Percentiles rank a stretch among this genome's conserved stretches.
These are phyloP conservation scores for Phytopythium boreale DNA, from an alignment of 352 stramenopile species.

Conservation along the genomic window DNA sequence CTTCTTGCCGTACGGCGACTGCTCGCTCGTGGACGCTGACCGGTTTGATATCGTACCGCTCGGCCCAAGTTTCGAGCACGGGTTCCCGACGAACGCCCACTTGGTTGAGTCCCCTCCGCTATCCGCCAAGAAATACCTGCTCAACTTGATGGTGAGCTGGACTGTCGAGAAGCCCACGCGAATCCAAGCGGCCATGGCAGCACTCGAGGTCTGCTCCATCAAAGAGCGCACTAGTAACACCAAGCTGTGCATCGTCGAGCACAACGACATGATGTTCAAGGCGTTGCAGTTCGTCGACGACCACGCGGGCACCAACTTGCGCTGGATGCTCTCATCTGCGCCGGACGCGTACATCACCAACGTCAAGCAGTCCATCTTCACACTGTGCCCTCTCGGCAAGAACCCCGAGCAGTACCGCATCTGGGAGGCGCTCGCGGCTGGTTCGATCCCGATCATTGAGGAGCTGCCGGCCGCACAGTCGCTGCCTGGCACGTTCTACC, in stretches of 20 bases:
- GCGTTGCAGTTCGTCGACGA: constrained; percentile 48
- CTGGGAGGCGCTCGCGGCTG: constrained; percentile 59
- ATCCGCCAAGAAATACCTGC: constrained; percentile 27
- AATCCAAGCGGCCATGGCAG: constrained; percentile 55
- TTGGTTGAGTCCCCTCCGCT: constrained; percentile 16
- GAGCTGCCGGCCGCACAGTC: constrained; percentile 34
- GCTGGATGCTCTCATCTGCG: constrained; percentile 46
- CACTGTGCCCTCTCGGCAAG: constrained; percentile 56
- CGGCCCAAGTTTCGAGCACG: constrained; percentile 59
- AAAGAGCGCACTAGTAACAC: constrained; percentile 16
- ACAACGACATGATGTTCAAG: constrained; percentile 65
- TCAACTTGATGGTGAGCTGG: constrained; percentile 72
- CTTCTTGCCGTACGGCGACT: constrained; percentile 60
- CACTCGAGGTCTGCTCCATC: constrained; percentile 34
- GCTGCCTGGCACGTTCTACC: constrained; percentile 44
- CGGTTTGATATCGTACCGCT: constrained; percentile 46
- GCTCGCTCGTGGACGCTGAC: constrained; percentile 46
- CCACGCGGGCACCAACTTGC: constrained; percentile 33
- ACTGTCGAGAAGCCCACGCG: constrained; percentile 60
- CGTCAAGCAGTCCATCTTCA: constrained; percentile 58
- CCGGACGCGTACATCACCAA: constrained; percentile 48
- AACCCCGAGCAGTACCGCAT: constrained; percentile 72
- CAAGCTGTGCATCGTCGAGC: constrained; percentile 42
- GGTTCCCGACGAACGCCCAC: constrained; percentile 54
- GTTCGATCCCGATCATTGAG: constrained; percentile 64